A percentile compares a stretch with the other conserved stretches of the same genome.
Conservation (phyloP, 106 monocot genomes). For the Apostasia ramifera region DNA sequence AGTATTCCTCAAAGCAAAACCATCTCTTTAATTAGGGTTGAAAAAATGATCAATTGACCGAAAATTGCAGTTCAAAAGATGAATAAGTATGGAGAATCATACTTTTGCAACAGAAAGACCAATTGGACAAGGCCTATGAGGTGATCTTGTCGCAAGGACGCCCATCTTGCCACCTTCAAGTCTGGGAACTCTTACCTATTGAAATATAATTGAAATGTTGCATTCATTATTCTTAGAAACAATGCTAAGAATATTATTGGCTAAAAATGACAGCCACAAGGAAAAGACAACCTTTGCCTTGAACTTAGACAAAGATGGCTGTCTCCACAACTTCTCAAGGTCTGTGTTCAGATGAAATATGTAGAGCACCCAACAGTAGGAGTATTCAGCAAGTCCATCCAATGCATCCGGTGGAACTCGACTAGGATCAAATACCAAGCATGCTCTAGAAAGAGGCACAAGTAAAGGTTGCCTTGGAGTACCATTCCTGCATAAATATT, state of each 20-base stretch:
- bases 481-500: conserved; percentile 64
- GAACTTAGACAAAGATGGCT: conserved; percentile 70
- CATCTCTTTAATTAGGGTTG: background rate
- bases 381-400: conserved; percentile 76
- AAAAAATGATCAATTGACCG: background rate
- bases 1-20: background rate
- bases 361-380: conserved; percentile 93
- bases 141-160: conserved; percentile 91
- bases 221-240: conserved; percentile 2
- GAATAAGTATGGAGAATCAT: conserved; percentile 8
- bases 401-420: conserved; percentile 59
- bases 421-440: conserved; percentile 54
- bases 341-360: conserved; percentile 94
- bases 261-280: background rate
- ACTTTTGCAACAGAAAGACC: conserved; percentile 98
- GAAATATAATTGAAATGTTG: background rate
- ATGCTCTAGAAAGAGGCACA: conserved; percentile 83
- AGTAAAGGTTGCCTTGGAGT: conserved; percentile 93
- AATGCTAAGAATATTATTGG: background rate
- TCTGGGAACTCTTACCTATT: conserved; percentile 92
- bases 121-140: conserved; percentile 93
- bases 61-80: background rate
- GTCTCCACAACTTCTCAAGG: conserved; percentile 92
- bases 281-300: conserved; percentile 73
- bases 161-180: conserved; percentile 88